A percentile compares a stretch with the other conserved stretches of the same genome.
Evolutionary conservation across 805 yeast species (phyloP).

Genomic region (Torulaspora maleeae): DNA sequence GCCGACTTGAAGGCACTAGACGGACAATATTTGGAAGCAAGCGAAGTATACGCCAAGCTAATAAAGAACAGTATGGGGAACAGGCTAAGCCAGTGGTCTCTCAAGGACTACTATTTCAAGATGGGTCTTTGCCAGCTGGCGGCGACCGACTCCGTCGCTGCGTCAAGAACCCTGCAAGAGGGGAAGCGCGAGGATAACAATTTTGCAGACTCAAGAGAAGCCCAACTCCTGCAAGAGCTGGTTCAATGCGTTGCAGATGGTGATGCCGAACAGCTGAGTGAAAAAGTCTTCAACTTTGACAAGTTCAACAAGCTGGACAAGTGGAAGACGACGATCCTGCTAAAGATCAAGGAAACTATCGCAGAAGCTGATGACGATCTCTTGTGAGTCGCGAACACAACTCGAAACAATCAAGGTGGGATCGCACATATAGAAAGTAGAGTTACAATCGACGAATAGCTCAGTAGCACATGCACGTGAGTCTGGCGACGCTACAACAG

Average conservation of each 20-base stretch:
- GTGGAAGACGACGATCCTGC: conserved; percentile 79
- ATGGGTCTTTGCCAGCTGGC: conserved; percentile 80
- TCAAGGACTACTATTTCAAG: conserved; percentile 87
- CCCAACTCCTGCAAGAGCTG: conserved; percentile 58
- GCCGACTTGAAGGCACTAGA: conserved; percentile 81
- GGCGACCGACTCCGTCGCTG: conserved; percentile 80
- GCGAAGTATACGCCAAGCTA: conserved; percentile 69
- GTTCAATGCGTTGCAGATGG: conserved; percentile 74
- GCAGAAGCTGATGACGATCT: conserved; percentile 68
- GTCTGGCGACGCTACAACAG: too few relatives aligned
- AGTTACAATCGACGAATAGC: neutral
- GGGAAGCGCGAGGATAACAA: conserved; percentile 68
- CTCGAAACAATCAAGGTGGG: too few relatives aligned
- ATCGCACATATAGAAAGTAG: neutral
- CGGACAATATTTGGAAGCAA: conserved; percentile 72
- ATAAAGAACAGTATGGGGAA: conserved; percentile 73
- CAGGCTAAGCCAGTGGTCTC: conserved; percentile 78
- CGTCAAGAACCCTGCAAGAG: conserved; percentile 61
- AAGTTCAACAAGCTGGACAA: conserved; percentile 85
- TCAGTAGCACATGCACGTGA: neutral
- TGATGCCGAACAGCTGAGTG: conserved; percentile 70
- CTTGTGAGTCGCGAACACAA: conserved; percentile 11
- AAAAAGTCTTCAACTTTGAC: conserved; percentile 75
- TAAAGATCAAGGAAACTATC: conserved; percentile 73
- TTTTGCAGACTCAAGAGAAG: conserved; percentile 71